A percentile compares a stretch with the other conserved stretches of the same genome.
These are phyloP conservation scores for Phytophthora sp. DNA, from an alignment of 352 stramenopile species.

Conservation along the genomic window DNA sequence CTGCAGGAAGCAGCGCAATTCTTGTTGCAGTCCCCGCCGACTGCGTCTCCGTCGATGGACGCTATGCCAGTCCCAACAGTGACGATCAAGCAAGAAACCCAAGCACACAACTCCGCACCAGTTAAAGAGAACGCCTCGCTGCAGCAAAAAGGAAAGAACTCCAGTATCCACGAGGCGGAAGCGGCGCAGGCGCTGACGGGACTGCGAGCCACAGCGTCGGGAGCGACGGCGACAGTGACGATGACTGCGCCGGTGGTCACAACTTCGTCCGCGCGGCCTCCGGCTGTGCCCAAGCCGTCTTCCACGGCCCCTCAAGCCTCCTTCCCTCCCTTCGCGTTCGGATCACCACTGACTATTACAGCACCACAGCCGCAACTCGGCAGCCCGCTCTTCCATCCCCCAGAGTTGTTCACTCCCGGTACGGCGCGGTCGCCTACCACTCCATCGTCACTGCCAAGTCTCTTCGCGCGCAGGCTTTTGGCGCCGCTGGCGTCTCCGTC, in stretches of 20 bases:
- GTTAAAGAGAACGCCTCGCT: neutral
- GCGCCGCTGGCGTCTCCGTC: slow-evolving; percentile 46
- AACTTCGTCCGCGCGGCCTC: slow-evolving; percentile 28
- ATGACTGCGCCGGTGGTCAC: slow-evolving; percentile 4
- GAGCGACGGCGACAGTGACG: slow-evolving; percentile 11
- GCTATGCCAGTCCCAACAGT: slow-evolving; percentile 13
- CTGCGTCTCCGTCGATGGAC: slow-evolving; percentile 1
- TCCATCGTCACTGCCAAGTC: slow-evolving; percentile 52
- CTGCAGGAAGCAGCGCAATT: slow-evolving; percentile 53
- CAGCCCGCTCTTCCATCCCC: slow-evolving; percentile 45
- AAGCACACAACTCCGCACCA: neutral
- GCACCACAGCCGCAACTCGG: slow-evolving; percentile 38
- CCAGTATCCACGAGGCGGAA: slow-evolving; percentile 60
- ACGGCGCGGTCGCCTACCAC: slow-evolving; percentile 33
- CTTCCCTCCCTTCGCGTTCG: slow-evolving; percentile 42
- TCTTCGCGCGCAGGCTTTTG: slow-evolving; percentile 53
- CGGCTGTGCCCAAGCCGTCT: slow-evolving; percentile 32
- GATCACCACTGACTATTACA: slow-evolving; percentile 54
- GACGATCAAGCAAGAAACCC: slow-evolving; percentile 30
- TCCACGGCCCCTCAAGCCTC: slow-evolving; percentile 30
- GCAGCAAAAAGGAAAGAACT: slow-evolving; percentile 37
- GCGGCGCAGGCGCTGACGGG: slow-evolving; percentile 78
- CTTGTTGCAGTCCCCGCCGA: slow-evolving; percentile 23
- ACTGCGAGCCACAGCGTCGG: slow-evolving; percentile 43
- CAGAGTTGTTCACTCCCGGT: slow-evolving; percentile 41